Evolutionary conservation across 2,329 filamentous ascomycete genomes (phyloP).

Genomic region (Calonectria pseudoturangicola): DNA sequence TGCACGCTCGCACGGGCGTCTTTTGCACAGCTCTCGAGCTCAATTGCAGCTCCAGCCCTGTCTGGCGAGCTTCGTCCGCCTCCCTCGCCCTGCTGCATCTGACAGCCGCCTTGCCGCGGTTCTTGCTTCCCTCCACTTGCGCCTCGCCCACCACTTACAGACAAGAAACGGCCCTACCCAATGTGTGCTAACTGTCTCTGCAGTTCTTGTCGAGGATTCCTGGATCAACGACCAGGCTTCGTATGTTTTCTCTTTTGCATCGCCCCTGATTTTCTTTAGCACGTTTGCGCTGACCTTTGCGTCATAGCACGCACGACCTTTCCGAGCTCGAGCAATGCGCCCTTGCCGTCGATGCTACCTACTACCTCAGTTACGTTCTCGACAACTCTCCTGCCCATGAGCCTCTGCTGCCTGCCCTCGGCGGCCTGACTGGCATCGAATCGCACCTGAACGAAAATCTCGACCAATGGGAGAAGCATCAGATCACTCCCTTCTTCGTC

Average conservation of each 20-base stretch:
- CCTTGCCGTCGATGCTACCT: conserved; percentile 91
- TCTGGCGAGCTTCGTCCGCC: conserved; percentile 34
- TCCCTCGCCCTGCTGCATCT: conserved; percentile 17
- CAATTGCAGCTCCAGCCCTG: conserved; percentile 49
- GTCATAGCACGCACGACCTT: conserved; percentile 74
- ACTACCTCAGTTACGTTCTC: conserved; percentile 89
- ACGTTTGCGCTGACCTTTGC: conserved; percentile 48
- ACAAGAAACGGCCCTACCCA: conserved; percentile 12
- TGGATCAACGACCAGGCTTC: conserved; percentile 63
- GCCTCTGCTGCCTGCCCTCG: conserved; percentile 91
- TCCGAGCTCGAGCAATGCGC: conserved; percentile 83
- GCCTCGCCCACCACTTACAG: conserved; percentile 32
- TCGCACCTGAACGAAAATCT: conserved; percentile 86
- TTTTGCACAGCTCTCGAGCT: conserved; percentile 39
- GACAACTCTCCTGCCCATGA: conserved; percentile 83
- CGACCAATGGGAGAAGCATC: conserved; percentile 79
- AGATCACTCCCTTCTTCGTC: conserved; percentile 88
- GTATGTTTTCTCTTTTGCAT: conserved; percentile 52
- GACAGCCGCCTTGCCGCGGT: conserved; percentile 27
- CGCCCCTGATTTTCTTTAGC: conserved; percentile 24
- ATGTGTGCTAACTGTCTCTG: conserved; percentile 46
- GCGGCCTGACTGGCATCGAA: conserved; percentile 88
- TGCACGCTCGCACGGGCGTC: conserved; percentile 27
- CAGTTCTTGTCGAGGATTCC: conserved; percentile 63
- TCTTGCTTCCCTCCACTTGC: conserved; percentile 31